phyloP scores from a whole-genome alignment of 768 basidiomycete genomes.

The Tylopilus subfusipes region DNA sequence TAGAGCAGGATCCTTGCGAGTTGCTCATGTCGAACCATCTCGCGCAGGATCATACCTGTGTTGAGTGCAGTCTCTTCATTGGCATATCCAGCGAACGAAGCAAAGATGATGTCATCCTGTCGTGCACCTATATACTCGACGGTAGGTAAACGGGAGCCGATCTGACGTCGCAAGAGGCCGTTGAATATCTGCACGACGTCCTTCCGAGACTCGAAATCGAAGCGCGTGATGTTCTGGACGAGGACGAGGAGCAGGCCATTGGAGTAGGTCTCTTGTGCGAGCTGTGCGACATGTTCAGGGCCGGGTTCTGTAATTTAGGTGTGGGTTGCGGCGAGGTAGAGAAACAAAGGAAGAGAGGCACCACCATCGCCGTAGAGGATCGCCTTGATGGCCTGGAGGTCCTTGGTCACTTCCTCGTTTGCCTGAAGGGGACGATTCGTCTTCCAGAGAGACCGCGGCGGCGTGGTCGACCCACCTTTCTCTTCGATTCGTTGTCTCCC shows the following conservation, averaged over 20 bases:
- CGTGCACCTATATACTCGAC: constrained; percentile 87
- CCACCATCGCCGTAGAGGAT: constrained; percentile 88
- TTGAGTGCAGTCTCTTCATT: constrained; percentile 96
- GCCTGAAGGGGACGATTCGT: constrained; percentile 47
- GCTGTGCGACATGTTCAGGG: constrained; percentile 87
- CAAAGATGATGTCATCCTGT: constrained; percentile 71
- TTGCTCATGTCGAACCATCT: constrained; percentile 93
- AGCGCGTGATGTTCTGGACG: constrained; percentile 76
- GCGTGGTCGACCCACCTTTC: constrained; percentile 59
- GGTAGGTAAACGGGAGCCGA: constrained; percentile 89
- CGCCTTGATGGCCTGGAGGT: constrained; percentile 84
- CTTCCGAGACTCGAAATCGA: constrained; percentile 92
- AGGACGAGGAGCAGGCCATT: constrained; percentile 81
- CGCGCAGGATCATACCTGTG: constrained; percentile 95
- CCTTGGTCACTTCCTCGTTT: constrained; percentile 84
- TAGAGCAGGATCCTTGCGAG: constrained; percentile 85
- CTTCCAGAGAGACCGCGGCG: neutral
- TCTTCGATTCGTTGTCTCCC: constrained; percentile 68
- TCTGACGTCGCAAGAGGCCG: constrained; percentile 82
- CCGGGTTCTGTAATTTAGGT: constrained; percentile 54
- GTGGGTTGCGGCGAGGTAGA: constrained; percentile 1
- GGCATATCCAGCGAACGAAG: constrained; percentile 85
- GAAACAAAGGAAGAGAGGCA: constrained; percentile 33
- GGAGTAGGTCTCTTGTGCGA: constrained; percentile 93
- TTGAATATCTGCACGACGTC: constrained; percentile 87